Base-by-base conservation (phyloP, 306 rosid species). In the Arachis stenosperma region DNA sequence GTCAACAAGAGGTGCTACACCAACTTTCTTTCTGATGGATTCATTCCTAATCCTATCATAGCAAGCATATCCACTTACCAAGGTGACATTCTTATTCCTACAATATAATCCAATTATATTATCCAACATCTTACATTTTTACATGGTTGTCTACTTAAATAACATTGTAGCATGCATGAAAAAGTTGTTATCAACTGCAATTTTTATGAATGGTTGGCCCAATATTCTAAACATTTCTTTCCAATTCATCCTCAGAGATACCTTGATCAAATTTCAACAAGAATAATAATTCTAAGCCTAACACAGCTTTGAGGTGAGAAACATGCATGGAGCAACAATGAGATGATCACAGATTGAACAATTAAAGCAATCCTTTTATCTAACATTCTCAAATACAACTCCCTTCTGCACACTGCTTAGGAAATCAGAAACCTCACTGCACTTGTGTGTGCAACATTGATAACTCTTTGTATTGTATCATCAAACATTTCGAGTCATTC, bases 41-140 rank as follows among this genome's bases (percentile, higher is more conserved):
- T 51, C 56, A 51, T n/a, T 51, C 5, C 22, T 13, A 51, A 13
- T n/a, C n/a, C 56, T 51, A 51, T 51, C 3, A 3, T 51, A 4
- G 5, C 15, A 12, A 51, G 56, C n/a, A 1, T 4, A n/a, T 51
- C 56, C 56, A 13, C 56, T 12, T 0, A 51, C 27, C 56, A 51
- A 51, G 6, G n/a, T 6, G 5, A 51, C 17, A 51, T 12, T 51
- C 56, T 13, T 7, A 12, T 12, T 27, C 2, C 7, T n/a, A 9
- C 56, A 51, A 51, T 6, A 51, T 6, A 2, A 6, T 8, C 56
- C 22, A 51, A 71, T 22, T 22, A 44, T 59, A 57, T 70, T 13
- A 70, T 43, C 65, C 43, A 27, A 27, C 27, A 70, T 57, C 12
- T 43, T 27, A 70, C 30, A 42, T 56, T 43, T 22, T 22, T 55